Evolutionary conservation across 371 early-diverging fungal genomes (phyloP).

Genomic region (Gilbertella persicaria): DNA sequence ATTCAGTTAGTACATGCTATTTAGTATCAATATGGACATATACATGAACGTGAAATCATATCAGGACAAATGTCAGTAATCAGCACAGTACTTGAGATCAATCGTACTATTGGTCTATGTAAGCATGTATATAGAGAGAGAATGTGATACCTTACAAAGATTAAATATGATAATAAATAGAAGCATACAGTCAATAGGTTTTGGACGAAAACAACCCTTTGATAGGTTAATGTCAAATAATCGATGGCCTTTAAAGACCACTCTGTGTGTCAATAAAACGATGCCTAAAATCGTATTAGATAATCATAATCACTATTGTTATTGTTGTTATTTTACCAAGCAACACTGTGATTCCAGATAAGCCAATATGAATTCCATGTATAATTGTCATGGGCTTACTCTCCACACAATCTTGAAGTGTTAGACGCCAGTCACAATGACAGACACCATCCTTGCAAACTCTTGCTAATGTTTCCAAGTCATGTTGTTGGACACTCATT

Average conservation of each 20-base stretch:
- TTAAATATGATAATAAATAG: slow-evolving; percentile 26
- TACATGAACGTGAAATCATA: slow-evolving; percentile 36
- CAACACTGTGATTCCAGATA: slow-evolving; percentile 18
- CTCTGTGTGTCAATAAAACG: slow-evolving; percentile 16
- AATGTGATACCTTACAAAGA: slow-evolving; percentile 14
- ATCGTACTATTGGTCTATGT: slow-evolving; percentile 15
- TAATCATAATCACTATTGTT: neutral
- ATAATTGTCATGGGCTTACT: slow-evolving; percentile 23
- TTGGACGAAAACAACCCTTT: slow-evolving; percentile 27
- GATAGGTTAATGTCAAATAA: slow-evolving; percentile 17
- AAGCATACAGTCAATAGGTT: slow-evolving; percentile 34
- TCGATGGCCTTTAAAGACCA: slow-evolving; percentile 23
- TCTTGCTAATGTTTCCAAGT: slow-evolving; percentile 10
- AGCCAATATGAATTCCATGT: slow-evolving; percentile 24
- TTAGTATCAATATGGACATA: too few relatives aligned
- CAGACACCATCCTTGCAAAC: slow-evolving; percentile 21
- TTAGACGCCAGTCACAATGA: slow-evolving; percentile 32
- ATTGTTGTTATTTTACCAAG: slow-evolving; percentile 6
- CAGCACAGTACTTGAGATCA: slow-evolving; percentile 24
- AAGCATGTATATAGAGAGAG: neutral
- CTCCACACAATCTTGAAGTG: slow-evolving; percentile 23
- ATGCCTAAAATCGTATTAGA: slow-evolving; percentile 4
- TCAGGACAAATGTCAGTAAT: slow-evolving; percentile 27
- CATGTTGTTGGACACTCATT: neutral
- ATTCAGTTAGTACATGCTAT: neutral